phyloP scores from a whole-genome alignment of 768 basidiomycete species.

The Pleurotus pulmonarius region DNA sequence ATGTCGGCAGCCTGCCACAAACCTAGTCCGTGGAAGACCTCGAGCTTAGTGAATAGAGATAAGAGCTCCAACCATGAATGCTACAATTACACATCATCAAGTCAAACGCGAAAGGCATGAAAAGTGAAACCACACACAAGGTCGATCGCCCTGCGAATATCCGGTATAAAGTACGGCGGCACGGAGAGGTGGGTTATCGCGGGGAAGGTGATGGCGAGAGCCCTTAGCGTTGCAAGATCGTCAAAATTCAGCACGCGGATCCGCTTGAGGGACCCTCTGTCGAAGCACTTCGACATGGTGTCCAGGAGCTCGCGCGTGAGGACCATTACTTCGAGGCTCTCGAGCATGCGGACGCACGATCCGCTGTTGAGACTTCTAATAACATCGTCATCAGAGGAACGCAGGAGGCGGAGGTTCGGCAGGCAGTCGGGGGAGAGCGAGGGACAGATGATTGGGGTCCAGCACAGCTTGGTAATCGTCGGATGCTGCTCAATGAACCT shows the following conservation, averaged over 20 bases:
- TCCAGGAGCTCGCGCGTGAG: conserved; percentile 13
- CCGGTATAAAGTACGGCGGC: conserved; percentile 22
- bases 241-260: conserved; percentile 1
- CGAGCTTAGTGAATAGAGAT: conserved; percentile 35
- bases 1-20: conserved; percentile 37
- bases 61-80: conserved; percentile 37
- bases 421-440: conserved; percentile 32
- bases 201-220: conserved; percentile 31
- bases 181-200: conserved; percentile 38
- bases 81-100: conserved; percentile 15
- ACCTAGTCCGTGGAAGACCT: conserved; percentile 38
- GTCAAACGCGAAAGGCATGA: not conserved
- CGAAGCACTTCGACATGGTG: not conserved
- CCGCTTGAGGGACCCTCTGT: not conserved
- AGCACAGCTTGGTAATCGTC: conserved; percentile 40
- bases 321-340: conserved; percentile 2
- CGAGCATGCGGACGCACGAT: not conserved
- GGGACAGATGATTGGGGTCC: conserved; percentile 36
- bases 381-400: conserved; percentile 27
- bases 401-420: conserved; percentile 36
- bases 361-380: conserved; percentile 23
- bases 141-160: conserved; percentile 18
- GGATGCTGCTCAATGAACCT: conserved; percentile 43
- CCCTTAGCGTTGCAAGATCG: not conserved
- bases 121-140: conserved; percentile 17